Evolutionary conservation across 2,329 filamentous ascomycete species (phyloP).

Genomic region (Thermomyces lanuginosus): DNA sequence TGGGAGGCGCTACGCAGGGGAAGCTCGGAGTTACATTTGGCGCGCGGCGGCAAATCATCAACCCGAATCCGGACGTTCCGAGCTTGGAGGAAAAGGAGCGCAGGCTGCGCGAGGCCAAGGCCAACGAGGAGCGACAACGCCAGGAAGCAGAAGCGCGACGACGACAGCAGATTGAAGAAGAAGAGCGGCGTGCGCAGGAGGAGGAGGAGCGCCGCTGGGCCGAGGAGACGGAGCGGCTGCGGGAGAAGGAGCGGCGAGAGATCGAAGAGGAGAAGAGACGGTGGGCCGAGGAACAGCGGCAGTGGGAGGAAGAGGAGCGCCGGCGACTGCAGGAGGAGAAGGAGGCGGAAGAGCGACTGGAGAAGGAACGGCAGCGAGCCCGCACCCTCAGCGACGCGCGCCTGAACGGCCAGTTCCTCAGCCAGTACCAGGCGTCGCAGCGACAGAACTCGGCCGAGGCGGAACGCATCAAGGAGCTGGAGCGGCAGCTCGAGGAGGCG

Average conservation of each 20-base stretch:
- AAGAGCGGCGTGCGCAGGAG: conserved; percentile 28
- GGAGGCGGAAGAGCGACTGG: conserved; percentile 51
- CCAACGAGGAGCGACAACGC: conserved; percentile 37
- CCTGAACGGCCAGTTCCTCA: conserved; percentile 68
- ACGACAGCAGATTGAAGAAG: conserved; percentile 33
- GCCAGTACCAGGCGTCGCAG: conserved; percentile 68
- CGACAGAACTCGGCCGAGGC: conserved; percentile 37
- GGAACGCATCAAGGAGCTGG: conserved; percentile 61
- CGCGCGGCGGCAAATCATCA: conserved; percentile 81
- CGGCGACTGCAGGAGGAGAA: conserved; percentile 54
- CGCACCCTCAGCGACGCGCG: conserved; percentile 47
- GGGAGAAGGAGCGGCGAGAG: conserved; percentile 36
- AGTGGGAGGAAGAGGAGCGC: conserved; percentile 64
- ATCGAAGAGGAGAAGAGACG: conserved; percentile 31
- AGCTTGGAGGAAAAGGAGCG: conserved; percentile 74
- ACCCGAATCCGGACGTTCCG: conserved; percentile 60
- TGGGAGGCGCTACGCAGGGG: conserved; percentile 91
- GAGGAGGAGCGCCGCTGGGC: conserved; percentile 33
- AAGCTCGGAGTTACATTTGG: conserved; percentile 91
- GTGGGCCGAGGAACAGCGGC: conserved; percentile 40
- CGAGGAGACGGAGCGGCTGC: conserved; percentile 27
- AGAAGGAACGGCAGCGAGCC: conserved; percentile 48
- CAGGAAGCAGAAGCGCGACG: conserved; percentile 34
- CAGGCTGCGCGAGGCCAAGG: conserved; percentile 38
- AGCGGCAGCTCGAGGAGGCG: conserved; percentile 52